Evolutionary conservation across 2,329 filamentous ascomycete genomes (phyloP).

Genomic region (Boeremia lycopersici): DNA sequence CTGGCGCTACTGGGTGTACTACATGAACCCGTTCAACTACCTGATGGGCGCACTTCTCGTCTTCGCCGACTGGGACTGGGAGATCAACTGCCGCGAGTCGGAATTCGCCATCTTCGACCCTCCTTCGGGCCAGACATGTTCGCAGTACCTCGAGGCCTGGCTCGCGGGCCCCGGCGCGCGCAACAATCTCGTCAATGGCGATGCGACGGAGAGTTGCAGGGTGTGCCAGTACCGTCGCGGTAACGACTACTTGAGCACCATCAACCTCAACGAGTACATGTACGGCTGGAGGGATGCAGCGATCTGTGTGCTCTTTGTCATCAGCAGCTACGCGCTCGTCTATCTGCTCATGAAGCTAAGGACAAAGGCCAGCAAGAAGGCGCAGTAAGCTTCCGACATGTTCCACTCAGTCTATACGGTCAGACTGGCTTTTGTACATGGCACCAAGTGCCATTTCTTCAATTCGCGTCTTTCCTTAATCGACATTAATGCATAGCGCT

Average conservation of each 20-base stretch:
- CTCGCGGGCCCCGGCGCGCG: constrained; percentile 53
- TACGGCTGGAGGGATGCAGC: constrained; percentile 71
- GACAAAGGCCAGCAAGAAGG: constrained; percentile 51
- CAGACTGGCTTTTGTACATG: too few relatives aligned
- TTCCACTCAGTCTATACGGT: too few relatives aligned
- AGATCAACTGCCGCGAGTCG: constrained; percentile 44
- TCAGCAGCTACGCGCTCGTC: constrained; percentile 60
- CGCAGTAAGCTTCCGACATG: constrained; percentile 27
- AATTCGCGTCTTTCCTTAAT: too few relatives aligned
- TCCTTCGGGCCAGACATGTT: constrained; percentile 60
- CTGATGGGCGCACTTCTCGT: constrained; percentile 50
- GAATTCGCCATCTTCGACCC: constrained; percentile 56
- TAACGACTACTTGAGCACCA: constrained; percentile 63
- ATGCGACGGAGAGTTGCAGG: constrained; percentile 60
- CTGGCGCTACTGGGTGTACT: constrained; percentile 62
- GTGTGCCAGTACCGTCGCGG: constrained; percentile 67
- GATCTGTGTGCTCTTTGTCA: constrained; percentile 62
- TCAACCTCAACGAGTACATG: constrained; percentile 66
- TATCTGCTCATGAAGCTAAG: constrained; percentile 52
- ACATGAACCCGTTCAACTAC: constrained; percentile 52
- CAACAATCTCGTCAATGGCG: constrained; percentile 56
- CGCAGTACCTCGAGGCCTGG: constrained; percentile 62
- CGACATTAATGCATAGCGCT: too few relatives aligned
- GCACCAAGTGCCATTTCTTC: too few relatives aligned
- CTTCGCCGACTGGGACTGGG: constrained; percentile 51